Evolutionary conservation across 2,329 filamentous ascomycete species (phyloP).

Genomic region (Colletotrichum liriopes): DNA sequence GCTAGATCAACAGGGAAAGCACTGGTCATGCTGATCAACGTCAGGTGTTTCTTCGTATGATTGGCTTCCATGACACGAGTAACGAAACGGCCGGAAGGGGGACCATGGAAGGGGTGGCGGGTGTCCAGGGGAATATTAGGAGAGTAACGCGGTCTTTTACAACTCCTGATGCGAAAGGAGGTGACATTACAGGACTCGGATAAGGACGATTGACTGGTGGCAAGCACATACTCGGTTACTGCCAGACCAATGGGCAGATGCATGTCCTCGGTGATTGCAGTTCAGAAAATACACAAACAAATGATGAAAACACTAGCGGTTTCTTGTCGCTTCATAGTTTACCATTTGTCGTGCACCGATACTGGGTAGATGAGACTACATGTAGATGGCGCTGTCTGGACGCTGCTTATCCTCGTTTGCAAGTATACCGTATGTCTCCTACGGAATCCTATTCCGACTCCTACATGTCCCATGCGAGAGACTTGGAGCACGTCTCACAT

Average conservation of each 20-base stretch:
- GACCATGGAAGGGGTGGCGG: neutral
- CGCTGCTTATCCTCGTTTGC: neutral
- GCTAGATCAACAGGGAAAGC: conserved; percentile 4
- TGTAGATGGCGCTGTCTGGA: neutral
- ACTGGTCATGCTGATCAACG: conserved; percentile 28
- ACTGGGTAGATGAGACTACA: neutral
- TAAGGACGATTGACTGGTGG: conserved; percentile 2
- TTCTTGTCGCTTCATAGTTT: neutral
- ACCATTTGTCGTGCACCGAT: too few relatives aligned
- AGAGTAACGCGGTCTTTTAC: conserved; percentile 30
- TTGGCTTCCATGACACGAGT: conserved; percentile 26
- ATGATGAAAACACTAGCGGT: conserved; percentile 31
- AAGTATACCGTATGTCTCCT: neutral
- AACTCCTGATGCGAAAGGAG: conserved; percentile 20
- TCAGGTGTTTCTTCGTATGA: conserved; percentile 28
- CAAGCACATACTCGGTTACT: conserved; percentile 21
- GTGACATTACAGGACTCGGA: conserved; percentile 19
- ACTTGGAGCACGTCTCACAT: too few relatives aligned
- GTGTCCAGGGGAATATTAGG: conserved; percentile 7
- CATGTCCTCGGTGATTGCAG: conserved; percentile 35
- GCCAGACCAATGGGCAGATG: conserved; percentile 12
- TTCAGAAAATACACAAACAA: conserved; percentile 44
- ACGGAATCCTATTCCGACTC: neutral
- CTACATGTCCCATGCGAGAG: too few relatives aligned
- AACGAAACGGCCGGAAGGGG: conserved; percentile 17